Conservation (phyloP, 2,329 filamentous ascomycete genomes). For the Monosporascus sp. region DNA sequence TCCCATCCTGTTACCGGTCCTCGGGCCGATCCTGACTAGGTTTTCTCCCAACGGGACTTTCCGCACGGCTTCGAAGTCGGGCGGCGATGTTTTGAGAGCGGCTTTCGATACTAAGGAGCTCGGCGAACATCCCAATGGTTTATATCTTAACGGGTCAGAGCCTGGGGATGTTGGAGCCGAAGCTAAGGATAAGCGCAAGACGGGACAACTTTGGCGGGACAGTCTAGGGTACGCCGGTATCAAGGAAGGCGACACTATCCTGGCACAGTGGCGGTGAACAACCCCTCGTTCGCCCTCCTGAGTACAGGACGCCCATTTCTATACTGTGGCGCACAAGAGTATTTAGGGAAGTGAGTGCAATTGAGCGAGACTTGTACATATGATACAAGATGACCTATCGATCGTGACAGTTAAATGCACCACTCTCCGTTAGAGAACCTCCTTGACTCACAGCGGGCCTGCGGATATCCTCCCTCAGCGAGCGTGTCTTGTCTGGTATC, state of each 20-base stretch:
- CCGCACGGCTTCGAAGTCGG: constrained; percentile 22
- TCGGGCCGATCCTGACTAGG: constrained; percentile 12
- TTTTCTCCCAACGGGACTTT: constrained; percentile 20
- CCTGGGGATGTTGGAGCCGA: constrained; percentile 9
- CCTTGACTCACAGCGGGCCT: no score
- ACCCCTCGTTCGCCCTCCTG: no score
- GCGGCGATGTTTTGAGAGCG: constrained; percentile 19
- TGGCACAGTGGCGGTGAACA: constrained; percentile 12
- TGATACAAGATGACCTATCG: no score
- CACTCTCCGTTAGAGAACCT: no score
- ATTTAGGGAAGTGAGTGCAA: no score
- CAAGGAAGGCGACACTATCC: constrained; percentile 12
- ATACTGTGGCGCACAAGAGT: neutral
- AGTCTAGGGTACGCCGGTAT: constrained; percentile 9
- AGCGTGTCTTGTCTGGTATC: no score
- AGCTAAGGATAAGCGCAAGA: constrained; percentile 13
- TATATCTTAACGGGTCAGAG: constrained; percentile 14
- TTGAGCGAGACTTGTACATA: no score
- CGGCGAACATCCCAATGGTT: constrained; percentile 12
- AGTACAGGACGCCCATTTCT: neutral
- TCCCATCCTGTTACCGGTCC: constrained; percentile 6
- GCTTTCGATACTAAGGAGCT: constrained; percentile 20
- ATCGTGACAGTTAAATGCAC: no score
- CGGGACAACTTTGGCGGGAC: constrained; percentile 11
- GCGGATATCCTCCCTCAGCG: no score